Conservation (phyloP, 2,329 filamentous ascomycete species). For the Exophiala viscosa region DNA sequence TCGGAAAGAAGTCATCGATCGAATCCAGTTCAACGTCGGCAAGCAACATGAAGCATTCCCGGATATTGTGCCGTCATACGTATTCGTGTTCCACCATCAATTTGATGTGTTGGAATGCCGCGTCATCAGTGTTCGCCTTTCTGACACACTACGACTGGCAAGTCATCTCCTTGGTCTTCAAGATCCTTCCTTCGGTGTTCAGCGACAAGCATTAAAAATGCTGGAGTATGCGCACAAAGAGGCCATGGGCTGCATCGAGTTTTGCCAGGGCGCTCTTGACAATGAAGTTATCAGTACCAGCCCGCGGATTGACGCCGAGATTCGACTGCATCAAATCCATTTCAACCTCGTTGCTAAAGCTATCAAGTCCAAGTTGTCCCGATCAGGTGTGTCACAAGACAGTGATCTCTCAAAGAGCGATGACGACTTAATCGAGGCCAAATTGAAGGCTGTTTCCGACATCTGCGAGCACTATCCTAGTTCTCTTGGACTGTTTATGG, state of each 20-base stretch:
- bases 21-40: constrained; percentile 21
- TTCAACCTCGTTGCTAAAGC: constrained; percentile 20
- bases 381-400: not conserved
- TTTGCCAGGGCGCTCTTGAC: constrained; percentile 18
- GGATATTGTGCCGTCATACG: constrained; percentile 28
- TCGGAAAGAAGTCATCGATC: constrained; percentile 23
- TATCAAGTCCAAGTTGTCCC: not conserved
- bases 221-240: constrained; percentile 18
- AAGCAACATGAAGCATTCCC: constrained; percentile 19
- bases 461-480: not conserved
- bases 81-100: constrained; percentile 27
- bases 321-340: constrained; percentile 26
- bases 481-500: not conserved
- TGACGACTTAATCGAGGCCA: not conserved
- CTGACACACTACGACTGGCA: constrained; percentile 26
- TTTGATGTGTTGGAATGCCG: constrained; percentile 28
- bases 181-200: constrained; percentile 27
- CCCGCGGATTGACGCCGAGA: constrained; percentile 29
- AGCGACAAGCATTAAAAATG: constrained; percentile 23
- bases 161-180: constrained; percentile 16
- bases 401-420: not conserved
- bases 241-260: constrained; percentile 13
- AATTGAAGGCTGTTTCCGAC: not conserved
- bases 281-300: constrained; percentile 11
- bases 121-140: constrained; percentile 22